Evolutionary conservation across 202 grass and related monocot species (phyloP), one percentile per base, ranked within the genome.

Genomic region (Dendrocalamus latiflorus): DNA sequence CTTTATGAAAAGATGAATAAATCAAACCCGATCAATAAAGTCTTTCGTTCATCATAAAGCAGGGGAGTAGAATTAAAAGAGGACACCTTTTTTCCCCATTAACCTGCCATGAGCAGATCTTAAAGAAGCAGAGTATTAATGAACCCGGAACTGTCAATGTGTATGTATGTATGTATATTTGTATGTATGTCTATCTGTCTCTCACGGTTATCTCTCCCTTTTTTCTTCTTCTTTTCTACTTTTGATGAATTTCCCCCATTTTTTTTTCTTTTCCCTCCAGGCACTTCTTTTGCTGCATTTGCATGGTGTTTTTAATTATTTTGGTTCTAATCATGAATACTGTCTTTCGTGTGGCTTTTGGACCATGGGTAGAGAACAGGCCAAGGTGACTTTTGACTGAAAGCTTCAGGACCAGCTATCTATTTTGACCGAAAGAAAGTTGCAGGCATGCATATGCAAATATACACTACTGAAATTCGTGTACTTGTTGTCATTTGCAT

Each of bases 221-320:
- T 24, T 68, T 62, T 17, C 18, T 37, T 26, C n/a, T 79, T 63
- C 20, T 78, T 82, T 79, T 76, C 70, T 75, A 33, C 75, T 83
- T 7, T 41, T 75, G 0, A 79, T 75, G 60, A 74, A 74, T 84
- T 88, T 88, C 47, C 17, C 45, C 72, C 38, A 10, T 51, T 22
- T 50, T 67, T 30, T 70, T 88, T 74, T 68, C 43, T 83, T 70
- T 81, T 74, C 79, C 33, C 68, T 81, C 75, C 76, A 82, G 74
- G 89, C 92, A 80, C 92, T 89, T 84, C 92, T 94, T 94, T 91
- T 91, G 71, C 86, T 82, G 89, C 76, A 78, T 87, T 78, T 70
- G 67, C 65, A 77, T 65, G 88, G 71, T 30, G 61, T 79, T 80
- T 44, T 44, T 10, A 41, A 68, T 74, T 84, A 55, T 78, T 82